phyloP scores from a whole-genome alignment of 495 filamentous ascomycete genomes.

The Hypoxylon fuscum region DNA sequence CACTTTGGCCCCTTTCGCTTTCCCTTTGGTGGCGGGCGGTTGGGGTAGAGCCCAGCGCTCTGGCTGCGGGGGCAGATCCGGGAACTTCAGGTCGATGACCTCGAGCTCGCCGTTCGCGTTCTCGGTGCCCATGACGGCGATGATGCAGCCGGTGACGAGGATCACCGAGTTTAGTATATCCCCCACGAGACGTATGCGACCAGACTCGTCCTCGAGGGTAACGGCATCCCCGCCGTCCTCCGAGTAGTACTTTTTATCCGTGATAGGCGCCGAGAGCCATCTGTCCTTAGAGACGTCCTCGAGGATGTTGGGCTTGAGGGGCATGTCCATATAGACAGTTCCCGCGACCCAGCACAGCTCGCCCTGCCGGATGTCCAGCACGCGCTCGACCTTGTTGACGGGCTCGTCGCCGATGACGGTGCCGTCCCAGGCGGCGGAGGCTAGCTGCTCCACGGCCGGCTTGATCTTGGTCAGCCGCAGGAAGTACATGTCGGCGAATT shows the following conservation, averaged over 20 bases:
- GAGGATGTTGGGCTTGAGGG: slow-evolving; percentile 94
- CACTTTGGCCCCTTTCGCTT: slow-evolving; percentile 23
- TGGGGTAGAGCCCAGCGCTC: slow-evolving; percentile 72
- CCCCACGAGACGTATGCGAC: slow-evolving; percentile 84
- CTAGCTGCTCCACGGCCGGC: slow-evolving; percentile 78
- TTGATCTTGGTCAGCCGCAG: slow-evolving; percentile 88
- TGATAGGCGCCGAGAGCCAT: slow-evolving; percentile 84
- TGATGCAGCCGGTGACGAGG: slow-evolving; percentile 89
- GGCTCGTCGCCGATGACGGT: slow-evolving; percentile 81
- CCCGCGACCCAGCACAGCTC: slow-evolving; percentile 95
- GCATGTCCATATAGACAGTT: slow-evolving; percentile 97
- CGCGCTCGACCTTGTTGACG: slow-evolving; percentile 79
- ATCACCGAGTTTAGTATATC: slow-evolving; percentile 67
- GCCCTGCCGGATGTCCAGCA: slow-evolving; percentile 94
- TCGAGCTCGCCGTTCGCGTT: slow-evolving; percentile 92
- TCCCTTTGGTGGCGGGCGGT: slow-evolving; percentile 31
- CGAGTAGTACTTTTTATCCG: slow-evolving; percentile 78
- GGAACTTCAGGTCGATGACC: slow-evolving; percentile 85
- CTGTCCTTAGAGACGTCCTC: slow-evolving; percentile 95
- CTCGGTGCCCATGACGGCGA: slow-evolving; percentile 92
- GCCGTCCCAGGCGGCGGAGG: slow-evolving; percentile 77
- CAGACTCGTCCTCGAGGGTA: slow-evolving; percentile 96
- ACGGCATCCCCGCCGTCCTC: slow-evolving; percentile 68
- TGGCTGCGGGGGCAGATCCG: slow-evolving; percentile 84
- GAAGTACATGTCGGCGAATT: slow-evolving; percentile 98